Conservation (phyloP, 148 eudicot species). For the Fagopyrum homotropicum region DNA sequence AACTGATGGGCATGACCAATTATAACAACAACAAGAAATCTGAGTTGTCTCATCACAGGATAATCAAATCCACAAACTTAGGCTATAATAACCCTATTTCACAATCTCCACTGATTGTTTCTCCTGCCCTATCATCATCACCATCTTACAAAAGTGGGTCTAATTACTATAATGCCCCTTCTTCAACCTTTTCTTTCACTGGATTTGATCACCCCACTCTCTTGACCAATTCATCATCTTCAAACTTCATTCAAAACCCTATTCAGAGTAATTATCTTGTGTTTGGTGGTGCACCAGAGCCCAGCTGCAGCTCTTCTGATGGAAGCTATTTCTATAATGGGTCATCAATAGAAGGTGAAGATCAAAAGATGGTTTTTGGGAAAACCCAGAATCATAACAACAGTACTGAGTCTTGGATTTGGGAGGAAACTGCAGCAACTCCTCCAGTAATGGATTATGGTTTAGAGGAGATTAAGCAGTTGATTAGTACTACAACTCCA, state of each 20-base stretch:
- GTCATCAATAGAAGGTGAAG: background rate
- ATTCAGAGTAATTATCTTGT: constrained; percentile 10
- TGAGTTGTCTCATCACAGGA: constrained; percentile 12
- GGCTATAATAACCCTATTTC: background rate
- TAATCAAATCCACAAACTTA: constrained; percentile 11
- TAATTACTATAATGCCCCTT: constrained; percentile 12
- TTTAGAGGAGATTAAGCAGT: constrained; percentile 16
- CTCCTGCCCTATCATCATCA: constrained; percentile 5
- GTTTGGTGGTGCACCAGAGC: constrained; percentile 12
- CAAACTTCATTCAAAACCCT: background rate
- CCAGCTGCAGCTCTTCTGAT: constrained; percentile 12
- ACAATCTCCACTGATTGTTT: background rate
- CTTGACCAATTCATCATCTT: constrained; percentile 9
- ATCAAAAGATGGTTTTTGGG: background rate
- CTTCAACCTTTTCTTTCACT: constrained; percentile 16
- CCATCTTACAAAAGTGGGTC: constrained; percentile 1
- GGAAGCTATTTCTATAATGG: constrained; percentile 3
- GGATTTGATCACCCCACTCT: constrained; percentile 5
- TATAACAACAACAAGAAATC: background rate
- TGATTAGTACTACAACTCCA: background rate
- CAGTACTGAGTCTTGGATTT: background rate
- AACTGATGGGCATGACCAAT: constrained; percentile 25
- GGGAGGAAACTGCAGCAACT: background rate
- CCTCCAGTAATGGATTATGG: constrained; percentile 2
- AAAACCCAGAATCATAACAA: background rate